Percentiles rank a stretch among this genome's conserved stretches.
Conservation (phyloP, 2,329 filamentous ascomycete species). For the Volutella citrinella region DNA sequence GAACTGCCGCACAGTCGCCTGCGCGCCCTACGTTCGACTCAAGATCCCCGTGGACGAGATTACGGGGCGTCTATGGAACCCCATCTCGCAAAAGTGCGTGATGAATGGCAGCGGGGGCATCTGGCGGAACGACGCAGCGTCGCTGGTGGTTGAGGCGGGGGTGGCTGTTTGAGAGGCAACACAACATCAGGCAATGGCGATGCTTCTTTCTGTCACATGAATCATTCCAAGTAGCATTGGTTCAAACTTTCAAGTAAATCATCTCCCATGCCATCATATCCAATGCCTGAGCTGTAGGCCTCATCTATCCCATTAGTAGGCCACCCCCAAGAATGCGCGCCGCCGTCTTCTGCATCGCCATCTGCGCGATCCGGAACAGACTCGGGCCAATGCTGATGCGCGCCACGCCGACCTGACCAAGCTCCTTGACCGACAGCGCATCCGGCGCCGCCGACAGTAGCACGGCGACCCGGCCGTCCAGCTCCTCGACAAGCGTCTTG, state of each 20-base stretch:
- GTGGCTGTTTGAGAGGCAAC: no score
- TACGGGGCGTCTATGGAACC: slow-evolving; percentile 22
- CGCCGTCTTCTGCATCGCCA: slow-evolving; percentile 33
- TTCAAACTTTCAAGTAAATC: no score
- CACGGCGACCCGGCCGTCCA: slow-evolving; percentile 50
- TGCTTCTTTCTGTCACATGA: no score
- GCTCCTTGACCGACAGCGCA: slow-evolving; percentile 40
- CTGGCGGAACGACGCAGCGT: slow-evolving; percentile 15
- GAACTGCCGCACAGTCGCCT: slow-evolving; percentile 14
- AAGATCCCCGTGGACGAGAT: slow-evolving; percentile 7
- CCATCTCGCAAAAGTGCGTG: slow-evolving; percentile 17
- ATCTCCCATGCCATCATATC: no score
- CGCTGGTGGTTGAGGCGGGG: slow-evolving; percentile 17
- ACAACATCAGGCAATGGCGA: no score
- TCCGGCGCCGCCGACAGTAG: slow-evolving; percentile 35
- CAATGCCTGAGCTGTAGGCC: no score
- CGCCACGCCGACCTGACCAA: slow-evolving; percentile 49
- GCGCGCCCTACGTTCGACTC: slow-evolving; percentile 10
- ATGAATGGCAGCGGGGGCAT: slow-evolving; percentile 19
- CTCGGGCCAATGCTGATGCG: slow-evolving; percentile 54
- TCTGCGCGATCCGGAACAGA: slow-evolving; percentile 40
- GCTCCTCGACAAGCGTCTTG: slow-evolving; percentile 41
- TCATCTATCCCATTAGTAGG: no score
- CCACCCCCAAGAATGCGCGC: slow-evolving; percentile 27
- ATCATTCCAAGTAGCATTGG: no score